Conservation (phyloP, 176 grass and related monocot genomes). For the Areca catechu region DNA sequence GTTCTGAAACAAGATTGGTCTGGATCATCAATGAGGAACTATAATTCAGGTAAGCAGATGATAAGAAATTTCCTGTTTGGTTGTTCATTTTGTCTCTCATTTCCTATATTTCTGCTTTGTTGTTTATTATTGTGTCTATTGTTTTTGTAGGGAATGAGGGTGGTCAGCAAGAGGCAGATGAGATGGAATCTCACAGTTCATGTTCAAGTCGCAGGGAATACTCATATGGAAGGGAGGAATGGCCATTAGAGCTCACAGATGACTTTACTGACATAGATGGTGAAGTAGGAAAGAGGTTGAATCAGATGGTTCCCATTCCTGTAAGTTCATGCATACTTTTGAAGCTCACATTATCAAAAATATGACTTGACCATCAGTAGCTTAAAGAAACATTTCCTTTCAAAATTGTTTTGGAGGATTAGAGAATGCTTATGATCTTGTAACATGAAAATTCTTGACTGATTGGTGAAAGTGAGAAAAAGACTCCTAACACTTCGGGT, state of each 20-base stretch:
- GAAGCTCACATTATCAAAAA: background rate
- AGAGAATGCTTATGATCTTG: too few species aligned
- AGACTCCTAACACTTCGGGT: too few species aligned
- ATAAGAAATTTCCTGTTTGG: constrained; percentile 6
- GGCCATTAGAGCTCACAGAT: constrained; percentile 25
- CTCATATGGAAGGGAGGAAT: constrained; percentile 24
- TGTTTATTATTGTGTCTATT: constrained; percentile 4
- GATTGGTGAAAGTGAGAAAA: too few species aligned
- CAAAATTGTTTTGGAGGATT: too few species aligned
- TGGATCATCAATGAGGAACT: constrained; percentile 68
- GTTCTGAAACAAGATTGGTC: constrained; percentile 45
- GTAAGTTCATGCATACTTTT: constrained; percentile 41
- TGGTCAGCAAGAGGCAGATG: constrained; percentile 37
- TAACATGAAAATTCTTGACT: too few species aligned
- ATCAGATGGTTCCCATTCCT: constrained; percentile 76
- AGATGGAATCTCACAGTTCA: constrained; percentile 44
- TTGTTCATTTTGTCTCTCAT: background rate
- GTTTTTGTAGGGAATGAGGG: constrained; percentile 29
- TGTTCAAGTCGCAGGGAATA: constrained; percentile 34
- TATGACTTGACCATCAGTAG: too few species aligned
- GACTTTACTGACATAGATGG: constrained; percentile 61
- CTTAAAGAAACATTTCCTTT: too few species aligned
- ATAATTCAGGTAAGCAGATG: constrained; percentile 57
- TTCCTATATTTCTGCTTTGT: background rate
- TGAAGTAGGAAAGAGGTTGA: constrained; percentile 77